Evolutionary conservation across 176 grass and related monocot species (phyloP).

Genomic region (Typha latifolia): DNA sequence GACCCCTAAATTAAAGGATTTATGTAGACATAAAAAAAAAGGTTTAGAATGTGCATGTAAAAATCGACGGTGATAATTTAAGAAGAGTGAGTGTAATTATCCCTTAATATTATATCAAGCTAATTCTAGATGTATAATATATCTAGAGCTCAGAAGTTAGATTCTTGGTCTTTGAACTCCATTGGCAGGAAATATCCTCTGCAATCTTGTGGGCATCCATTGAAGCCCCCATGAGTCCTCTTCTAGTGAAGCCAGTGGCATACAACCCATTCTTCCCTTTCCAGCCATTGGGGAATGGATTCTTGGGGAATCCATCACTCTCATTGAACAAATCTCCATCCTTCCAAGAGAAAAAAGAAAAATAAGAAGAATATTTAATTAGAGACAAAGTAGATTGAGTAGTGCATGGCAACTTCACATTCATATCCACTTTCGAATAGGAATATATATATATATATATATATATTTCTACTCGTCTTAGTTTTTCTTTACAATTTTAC

Average conservation of each 20-base stretch:
- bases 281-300: conserved; percentile 60
- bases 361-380: too few relatives aligned
- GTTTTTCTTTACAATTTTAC: too few relatives aligned
- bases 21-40: too few relatives aligned
- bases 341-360: conserved; percentile 1
- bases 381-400: too few relatives aligned
- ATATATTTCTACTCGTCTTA: too few relatives aligned
- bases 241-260: conserved; percentile 53
- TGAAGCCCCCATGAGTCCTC: conserved; percentile 63
- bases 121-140: not conserved
- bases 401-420: too few relatives aligned
- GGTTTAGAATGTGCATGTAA: too few relatives aligned
- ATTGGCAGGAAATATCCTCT: conserved; percentile 49
- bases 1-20: too few relatives aligned
- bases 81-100: too few relatives aligned
- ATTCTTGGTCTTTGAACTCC: conserved; percentile 12
- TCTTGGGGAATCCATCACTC: conserved; percentile 49
- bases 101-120: not conserved
- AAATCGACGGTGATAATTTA: too few relatives aligned
- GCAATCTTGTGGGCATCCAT: conserved; percentile 49
- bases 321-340: conserved; percentile 60
- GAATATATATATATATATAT: not conserved
- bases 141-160: not conserved
- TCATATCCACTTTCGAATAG: too few relatives aligned
- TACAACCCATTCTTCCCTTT: conserved; percentile 65